A percentile compares a stretch with the other conserved stretches of the same genome.
Evolutionary conservation across 345 rosid species (phyloP).

Genomic region (Litchi chinensis): DNA sequence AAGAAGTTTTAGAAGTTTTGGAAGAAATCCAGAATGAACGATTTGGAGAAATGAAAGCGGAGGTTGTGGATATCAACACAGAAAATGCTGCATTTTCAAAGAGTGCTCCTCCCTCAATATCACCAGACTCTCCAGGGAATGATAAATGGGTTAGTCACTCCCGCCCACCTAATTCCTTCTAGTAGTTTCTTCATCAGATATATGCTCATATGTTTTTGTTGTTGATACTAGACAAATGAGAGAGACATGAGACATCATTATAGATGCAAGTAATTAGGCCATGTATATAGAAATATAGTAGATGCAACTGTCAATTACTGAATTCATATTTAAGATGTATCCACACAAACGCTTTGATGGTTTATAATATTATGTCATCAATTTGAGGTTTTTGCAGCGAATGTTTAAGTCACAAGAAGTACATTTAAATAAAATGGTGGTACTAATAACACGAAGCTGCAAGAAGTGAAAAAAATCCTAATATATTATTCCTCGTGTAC

Average conservation of each 20-base stretch:
- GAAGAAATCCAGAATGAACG: conserved; percentile 45
- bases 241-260: neutral
- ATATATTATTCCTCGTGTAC: neutral
- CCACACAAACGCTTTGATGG: neutral
- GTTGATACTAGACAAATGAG: neutral
- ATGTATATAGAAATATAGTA: neutral
- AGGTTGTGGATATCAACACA: conserved; percentile 38
- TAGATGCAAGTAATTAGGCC: neutral
- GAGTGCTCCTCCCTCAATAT: conserved; percentile 45
- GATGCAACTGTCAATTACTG: too few relatives aligned
- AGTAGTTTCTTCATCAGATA: conserved; percentile 20
- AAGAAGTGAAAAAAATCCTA: neutral
- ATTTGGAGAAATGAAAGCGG: conserved; percentile 28
- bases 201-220: neutral
- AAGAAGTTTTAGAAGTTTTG: conserved; percentile 59
- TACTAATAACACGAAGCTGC: too few relatives aligned
- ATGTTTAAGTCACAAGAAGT: too few relatives aligned
- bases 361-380: neutral
- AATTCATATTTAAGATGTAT: neutral
- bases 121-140: conserved; percentile 49
- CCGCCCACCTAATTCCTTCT: conserved; percentile 20
- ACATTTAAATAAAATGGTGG: too few relatives aligned
- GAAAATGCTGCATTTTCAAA: conserved; percentile 56
- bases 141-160: conserved; percentile 61
- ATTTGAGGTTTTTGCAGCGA: too few relatives aligned